Conservation (phyloP, 2,329 filamentous ascomycete species). For the Ceratocystis cacaofunesta region DNA sequence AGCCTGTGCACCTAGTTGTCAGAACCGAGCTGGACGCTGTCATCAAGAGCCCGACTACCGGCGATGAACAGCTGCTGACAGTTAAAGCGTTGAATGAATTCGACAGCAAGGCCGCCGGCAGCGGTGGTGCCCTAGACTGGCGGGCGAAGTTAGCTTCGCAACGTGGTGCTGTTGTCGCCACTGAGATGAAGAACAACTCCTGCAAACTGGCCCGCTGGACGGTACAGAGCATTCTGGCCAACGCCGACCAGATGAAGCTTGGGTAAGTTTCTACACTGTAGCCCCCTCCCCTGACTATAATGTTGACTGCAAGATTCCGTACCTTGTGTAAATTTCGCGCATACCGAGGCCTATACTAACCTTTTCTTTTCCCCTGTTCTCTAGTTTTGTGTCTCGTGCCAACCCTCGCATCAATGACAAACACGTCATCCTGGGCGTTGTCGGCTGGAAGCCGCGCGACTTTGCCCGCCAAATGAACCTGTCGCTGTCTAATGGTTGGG, state of each 20-base stretch:
- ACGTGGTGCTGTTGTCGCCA: conserved; percentile 91
- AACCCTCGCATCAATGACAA: conserved; percentile 87
- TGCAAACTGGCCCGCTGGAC: conserved; percentile 98
- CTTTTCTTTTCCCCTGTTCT: conserved; percentile 21
- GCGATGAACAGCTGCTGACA: conserved; percentile 79
- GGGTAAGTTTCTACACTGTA: conserved; percentile 43
- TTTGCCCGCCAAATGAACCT: conserved; percentile 98
- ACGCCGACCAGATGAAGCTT: conserved; percentile 97
- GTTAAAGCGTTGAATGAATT: conserved; percentile 98
- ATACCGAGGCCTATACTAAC: neutral
- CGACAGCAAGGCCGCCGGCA: conserved; percentile 92
- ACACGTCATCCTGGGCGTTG: conserved; percentile 87
- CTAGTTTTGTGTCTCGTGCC: conserved; percentile 81
- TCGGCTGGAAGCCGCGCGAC: conserved; percentile 95
- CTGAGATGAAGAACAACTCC: conserved; percentile 99
- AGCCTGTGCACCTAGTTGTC: conserved; percentile 83
- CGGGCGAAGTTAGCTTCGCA: conserved; percentile 85
- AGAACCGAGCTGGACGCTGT: conserved; percentile 92
- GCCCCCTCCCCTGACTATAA: no score
- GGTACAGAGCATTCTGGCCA: conserved; percentile 87
- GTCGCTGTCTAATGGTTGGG: conserved; percentile 93
- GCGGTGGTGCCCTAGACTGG: conserved; percentile 93
- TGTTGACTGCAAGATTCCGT: neutral
- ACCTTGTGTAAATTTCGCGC: neutral
- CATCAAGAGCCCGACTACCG: conserved; percentile 83